Evolutionary conservation across 352 stramenopile genomes (phyloP), one percentile per base, ranked within the genome.

Genomic region (Globisporangium barbulae): DNA sequence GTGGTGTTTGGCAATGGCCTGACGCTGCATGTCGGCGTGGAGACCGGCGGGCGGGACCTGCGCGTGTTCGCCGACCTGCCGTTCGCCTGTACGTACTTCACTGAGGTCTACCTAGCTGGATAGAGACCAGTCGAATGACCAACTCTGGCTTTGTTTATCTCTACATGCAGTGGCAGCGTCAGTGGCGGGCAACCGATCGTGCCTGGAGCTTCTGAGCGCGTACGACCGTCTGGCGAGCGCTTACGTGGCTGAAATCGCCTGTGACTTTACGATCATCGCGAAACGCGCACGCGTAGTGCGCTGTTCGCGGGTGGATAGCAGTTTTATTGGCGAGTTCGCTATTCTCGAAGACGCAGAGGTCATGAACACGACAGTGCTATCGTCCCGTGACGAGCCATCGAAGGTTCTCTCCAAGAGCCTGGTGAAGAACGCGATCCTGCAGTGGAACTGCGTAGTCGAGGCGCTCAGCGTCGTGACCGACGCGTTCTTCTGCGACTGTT

Each of bases 401-500:
- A 53, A 63, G 2, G 62, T 95, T 22, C 55, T 60, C 37, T 73
- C 67, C 56, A 93, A 93, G 60, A 85, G 81, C 62, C 75, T 86
- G 42, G 81, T 94, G 39, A 74, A 66, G 21, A 58, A 89, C 62
- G 72, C 81, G 13, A 76, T 95, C 17, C 53, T 94, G 41, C 87
- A 95, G 68, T 90, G 76, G 82, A 82, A 84, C 56, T 78, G 73
- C n/a, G 70, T 68, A 0, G 69, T 97, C 8, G 75, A 95, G 45
- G 61, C 72, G 28, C 64, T 83, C 28, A 92, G 85, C 52, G 76
- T 93, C 30, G 76, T 96, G 0, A 71, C 89, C 41, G 50, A 73
- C 30, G 68, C 79, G 7, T 78, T 97, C 35, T 74, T 97, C 41
- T 95, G 81, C 61, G 85, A 95, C 67, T 83, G 78, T 25, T 78